Evolutionary conservation across 495 filamentous ascomycete genomes (phyloP), one percentile per base, ranked within the genome.

Genomic region (Amniculicola lignicola): DNA sequence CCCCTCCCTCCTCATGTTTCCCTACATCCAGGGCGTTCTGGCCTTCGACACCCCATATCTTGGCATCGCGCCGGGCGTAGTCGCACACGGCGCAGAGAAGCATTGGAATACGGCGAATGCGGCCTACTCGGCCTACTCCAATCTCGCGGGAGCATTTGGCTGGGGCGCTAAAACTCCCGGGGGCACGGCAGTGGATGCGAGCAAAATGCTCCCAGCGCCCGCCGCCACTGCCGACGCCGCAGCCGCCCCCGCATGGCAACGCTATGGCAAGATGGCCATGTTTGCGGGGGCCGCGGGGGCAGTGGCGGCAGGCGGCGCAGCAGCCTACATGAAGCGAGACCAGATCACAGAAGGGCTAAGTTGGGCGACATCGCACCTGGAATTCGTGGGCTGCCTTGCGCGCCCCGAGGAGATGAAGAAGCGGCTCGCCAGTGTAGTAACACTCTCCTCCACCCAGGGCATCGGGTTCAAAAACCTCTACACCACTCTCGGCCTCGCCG

Each of bases 11-110:
- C 70, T 82, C 60, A 82, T 86, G 77, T 87, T 86, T 62, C 83
- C 82, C 16, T 82, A 81, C 65, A 76, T 98, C 57, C 85, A 89
- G 64, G 93, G 88, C 47, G 79, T 97, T 22, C 79, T 97, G 19
- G 89, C 92, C 28, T 96, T 97, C 67, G 93, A 98, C 70, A 98
- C 93, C 0, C 93, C 93, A 2, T 98, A 85, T 60, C 78, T 98
- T 0, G 92, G 93, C 16, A 90, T 98, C 53, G 82, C 87, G 4
- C 90, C 93, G 0, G 84, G 87, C 19, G 88, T 96, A 0, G 82
- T 96, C 4, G 90, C 92, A 2, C 86, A 96, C 65, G 85, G 87
- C 16, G 92, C 90, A 9, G 89, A 96, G 69, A 82, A 77, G 3
- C 90, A 96, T 56, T 88, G 89, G 67, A 85, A 86, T 36, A 85